Conservation (phyloP, 176 grass and related monocot genomes). For the Phragmites australis region DNA sequence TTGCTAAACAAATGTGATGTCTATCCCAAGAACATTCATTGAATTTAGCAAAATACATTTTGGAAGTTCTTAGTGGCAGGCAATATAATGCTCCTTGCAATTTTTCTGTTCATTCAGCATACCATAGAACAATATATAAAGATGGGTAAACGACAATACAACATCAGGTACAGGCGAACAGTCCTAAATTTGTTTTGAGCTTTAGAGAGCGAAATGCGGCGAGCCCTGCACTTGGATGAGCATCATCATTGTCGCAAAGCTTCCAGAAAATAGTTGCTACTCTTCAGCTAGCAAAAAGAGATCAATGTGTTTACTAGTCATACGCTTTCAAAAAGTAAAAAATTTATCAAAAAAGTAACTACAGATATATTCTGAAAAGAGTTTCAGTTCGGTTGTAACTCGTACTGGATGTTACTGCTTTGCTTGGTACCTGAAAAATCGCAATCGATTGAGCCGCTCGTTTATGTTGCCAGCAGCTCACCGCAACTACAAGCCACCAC, state of each 20-base stretch:
- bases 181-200: neutral
- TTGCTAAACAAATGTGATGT: constrained; percentile 21
- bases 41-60: constrained; percentile 35
- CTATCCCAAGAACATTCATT: constrained; percentile 18
- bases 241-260: neutral
- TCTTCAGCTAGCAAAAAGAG: neutral
- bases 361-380: neutral
- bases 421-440: neutral
- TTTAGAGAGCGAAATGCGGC: neutral
- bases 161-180: neutral
- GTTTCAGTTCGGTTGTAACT: neutral
- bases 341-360: neutral
- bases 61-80: constrained; percentile 36
- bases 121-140: constrained; percentile 1
- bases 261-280: neutral
- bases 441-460: constrained; percentile 18
- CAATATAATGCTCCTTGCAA: constrained; percentile 27
- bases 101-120: neutral
- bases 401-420: neutral
- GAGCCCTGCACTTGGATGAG: neutral
- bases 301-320: neutral
- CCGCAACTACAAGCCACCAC: neutral
- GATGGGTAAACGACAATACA: neutral
- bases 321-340: neutral
- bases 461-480: neutral